Evolutionary conservation across 1,139 yeast genomes (phyloP).

Genomic region (Pichia cactophila): DNA sequence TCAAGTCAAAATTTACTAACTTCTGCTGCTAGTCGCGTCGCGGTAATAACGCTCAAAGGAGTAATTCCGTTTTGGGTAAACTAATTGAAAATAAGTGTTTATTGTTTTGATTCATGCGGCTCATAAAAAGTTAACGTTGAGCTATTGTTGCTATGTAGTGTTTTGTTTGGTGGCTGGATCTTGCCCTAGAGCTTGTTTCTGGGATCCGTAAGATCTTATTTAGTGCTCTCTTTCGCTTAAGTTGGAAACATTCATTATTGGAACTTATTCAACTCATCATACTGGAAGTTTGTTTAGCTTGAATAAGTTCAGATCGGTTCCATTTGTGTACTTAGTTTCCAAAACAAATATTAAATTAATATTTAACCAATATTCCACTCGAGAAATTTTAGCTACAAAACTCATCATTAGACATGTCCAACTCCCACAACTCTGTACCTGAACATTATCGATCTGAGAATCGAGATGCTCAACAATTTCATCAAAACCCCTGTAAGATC

Average conservation of each 20-base stretch:
- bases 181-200: neutral
- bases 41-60: neutral
- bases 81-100: neutral
- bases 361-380: no score
- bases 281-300: no score
- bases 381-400: no score
- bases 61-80: neutral
- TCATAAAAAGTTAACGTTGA: neutral
- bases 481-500: neutral
- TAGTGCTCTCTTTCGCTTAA: neutral
- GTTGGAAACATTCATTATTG: no score
- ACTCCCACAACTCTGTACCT: neutral
- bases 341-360: no score
- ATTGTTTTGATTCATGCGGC: neutral
- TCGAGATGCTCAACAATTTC: neutral
- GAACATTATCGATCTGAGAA: neutral
- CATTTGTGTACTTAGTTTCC: no score
- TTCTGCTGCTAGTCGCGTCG: neutral
- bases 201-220: neutral
- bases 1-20: neutral
- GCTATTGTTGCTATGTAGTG: neutral
- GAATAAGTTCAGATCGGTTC: neutral
- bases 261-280: no score
- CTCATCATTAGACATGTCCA: neutral
- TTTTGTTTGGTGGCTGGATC: neutral